Base-by-base conservation (phyloP, 2,329 filamentous ascomycete genomes). In the Elsinoe batatas region DNA sequence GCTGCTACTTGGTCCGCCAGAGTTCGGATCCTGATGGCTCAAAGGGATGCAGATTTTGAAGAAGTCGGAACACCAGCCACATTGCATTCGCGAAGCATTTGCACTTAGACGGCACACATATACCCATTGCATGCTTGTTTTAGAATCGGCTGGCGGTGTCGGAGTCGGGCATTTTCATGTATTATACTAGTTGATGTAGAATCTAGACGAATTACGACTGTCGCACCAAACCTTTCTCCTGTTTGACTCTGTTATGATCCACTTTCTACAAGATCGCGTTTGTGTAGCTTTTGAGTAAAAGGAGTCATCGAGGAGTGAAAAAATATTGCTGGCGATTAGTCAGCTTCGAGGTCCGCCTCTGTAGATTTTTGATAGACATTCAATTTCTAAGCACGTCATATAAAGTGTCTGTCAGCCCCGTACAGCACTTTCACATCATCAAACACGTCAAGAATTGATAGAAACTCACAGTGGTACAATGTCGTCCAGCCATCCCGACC, bases 341-440 rank as follows among this genome's bases (percentile, higher is more conserved):
- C 40, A 44, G 40, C 40, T 26, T 11, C 26, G 40, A 44, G 40
- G 40, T 22, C 20, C 8, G n/a, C 11, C 3, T 37, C 15, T 38
- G n/a, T 37, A 35, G 47, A 51, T 51, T 32, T 35, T 37, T 26
- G 47, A 49, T 49, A 35, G 44, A 49, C 26, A 33, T 33, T 33
- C 26, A 35, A 51, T 51, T 51, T 51, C 47, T 38, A 51, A 51
- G 47, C 47, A 51, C 18, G 47, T 22, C 32, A 38, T 49, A 33
- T 26, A 44, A 44, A 44, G 40, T 44, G 10, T 12, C 10, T 44
- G 12, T 17, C 18, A 22, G 26, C 40, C 26, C 12, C 26, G 10
- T 8, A 26, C 17, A 22, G 26, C 38, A 18, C 15, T 26, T 44
- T 26, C 18, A 12, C 40, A 44, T 44, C 38, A 42, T 26, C 26